A percentile compares a stretch with the other conserved stretches of the same genome.
Conservation (phyloP, 306 rosid genomes). For the Arachis hypogaea region DNA sequence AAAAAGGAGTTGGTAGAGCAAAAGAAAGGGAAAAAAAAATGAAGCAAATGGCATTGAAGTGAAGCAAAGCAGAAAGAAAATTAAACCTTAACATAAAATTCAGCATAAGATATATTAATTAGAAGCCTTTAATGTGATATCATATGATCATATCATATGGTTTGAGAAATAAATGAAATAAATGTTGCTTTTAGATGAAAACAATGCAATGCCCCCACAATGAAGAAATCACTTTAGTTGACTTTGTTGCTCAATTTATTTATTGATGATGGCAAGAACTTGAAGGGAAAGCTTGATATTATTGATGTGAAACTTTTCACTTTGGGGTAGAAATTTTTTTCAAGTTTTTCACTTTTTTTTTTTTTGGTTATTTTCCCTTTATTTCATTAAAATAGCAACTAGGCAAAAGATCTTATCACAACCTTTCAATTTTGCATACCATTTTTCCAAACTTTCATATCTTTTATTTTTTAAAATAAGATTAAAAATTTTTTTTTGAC, state of each 20-base stretch:
- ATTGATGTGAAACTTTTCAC: conserved; percentile 71
- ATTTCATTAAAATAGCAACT: conserved; percentile 35
- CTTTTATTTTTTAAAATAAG: neutral
- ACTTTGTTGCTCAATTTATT: conserved; percentile 26
- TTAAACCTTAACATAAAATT: conserved; percentile 8
- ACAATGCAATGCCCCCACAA: conserved; percentile 7
- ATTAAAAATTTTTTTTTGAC: conserved; percentile 3
- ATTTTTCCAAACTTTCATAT: conserved; percentile 48
- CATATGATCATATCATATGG: conserved; percentile 4
- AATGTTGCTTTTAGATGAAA: conserved; percentile 13
- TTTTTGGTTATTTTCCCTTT: conserved; percentile 13
- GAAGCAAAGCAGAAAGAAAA: conserved; percentile 26
- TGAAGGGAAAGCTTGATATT: conserved; percentile 37
- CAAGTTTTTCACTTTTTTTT: conserved; percentile 33
- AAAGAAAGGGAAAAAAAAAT: conserved; percentile 8
- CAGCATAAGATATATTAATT: neutral
- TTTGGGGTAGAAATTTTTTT: conserved; percentile 28
- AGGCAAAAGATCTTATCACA: conserved; percentile 53
- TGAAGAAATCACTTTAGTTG: conserved; percentile 29
- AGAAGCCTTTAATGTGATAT: neutral
- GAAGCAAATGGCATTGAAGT: neutral
- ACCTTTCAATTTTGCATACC: conserved; percentile 42
- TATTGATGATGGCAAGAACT: conserved; percentile 26
- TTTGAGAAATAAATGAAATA: conserved; percentile 21
- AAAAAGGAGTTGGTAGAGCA: no score